These are phyloP conservation scores for Albophoma yamanashiensis DNA, from an alignment of 2,329 filamentous ascomycete species.

Conservation along the genomic window DNA sequence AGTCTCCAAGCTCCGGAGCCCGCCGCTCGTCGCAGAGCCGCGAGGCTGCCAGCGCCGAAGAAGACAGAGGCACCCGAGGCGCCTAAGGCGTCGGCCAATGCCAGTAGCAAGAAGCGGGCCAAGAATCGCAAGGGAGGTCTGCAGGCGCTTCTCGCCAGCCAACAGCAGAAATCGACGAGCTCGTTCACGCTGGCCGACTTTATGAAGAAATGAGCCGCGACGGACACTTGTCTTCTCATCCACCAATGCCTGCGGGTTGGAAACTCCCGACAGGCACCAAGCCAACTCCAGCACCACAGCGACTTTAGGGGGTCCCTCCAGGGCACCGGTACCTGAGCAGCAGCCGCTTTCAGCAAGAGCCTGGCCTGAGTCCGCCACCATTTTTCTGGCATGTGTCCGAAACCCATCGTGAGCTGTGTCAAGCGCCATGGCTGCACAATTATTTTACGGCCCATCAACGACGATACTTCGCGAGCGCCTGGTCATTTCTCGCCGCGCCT, in stretches of 20 bases:
- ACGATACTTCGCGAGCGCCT: no score
- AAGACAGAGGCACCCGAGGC: slow-evolving; percentile 2
- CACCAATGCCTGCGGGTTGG: no score
- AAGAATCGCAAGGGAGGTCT: slow-evolving; percentile 55
- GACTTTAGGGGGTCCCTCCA: not conserved
- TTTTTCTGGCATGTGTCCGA: no score
- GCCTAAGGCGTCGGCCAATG: slow-evolving; percentile 31
- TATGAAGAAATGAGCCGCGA: slow-evolving; percentile 26
- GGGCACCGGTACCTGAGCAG: no score
- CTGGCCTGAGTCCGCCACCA: no score
- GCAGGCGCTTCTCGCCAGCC: slow-evolving; percentile 49
- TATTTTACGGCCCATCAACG: no score
- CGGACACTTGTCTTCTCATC: not conserved
- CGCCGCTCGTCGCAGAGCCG: slow-evolving; percentile 12
- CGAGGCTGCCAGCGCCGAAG: slow-evolving; percentile 9
- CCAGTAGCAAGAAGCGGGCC: slow-evolving; percentile 53
- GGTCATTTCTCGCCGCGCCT: no score
- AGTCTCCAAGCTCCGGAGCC: slow-evolving; percentile 26
- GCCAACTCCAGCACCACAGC: not conserved
- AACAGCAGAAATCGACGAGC: slow-evolving; percentile 31
- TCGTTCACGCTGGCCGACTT: slow-evolving; percentile 46
- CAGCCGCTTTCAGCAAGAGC: no score
- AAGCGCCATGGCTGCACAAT: no score
- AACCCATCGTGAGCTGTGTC: no score
- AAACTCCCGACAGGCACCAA: no score